Conservation (phyloP, 75 land plant species). For the Chamaecyparis obtusa region DNA sequence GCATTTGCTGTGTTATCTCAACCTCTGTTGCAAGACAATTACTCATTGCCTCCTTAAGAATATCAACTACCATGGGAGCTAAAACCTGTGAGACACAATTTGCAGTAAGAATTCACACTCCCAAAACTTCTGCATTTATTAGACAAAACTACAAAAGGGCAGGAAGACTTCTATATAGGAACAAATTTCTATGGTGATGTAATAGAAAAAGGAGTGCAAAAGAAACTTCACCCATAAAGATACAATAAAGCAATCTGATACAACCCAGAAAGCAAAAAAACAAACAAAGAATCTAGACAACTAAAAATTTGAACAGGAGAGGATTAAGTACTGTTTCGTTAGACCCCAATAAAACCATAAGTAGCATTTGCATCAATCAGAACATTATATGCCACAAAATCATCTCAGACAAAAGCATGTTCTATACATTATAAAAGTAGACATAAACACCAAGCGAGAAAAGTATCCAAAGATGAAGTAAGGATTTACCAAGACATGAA, state of each 20-base stretch:
- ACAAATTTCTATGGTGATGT: background rate
- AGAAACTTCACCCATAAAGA: background rate
- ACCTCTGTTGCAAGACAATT: slow-evolving; percentile 67
- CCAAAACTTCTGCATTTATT: background rate
- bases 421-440: too few relatives aligned
- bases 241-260: background rate
- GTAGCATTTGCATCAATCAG: too few relatives aligned
- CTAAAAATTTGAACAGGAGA: background rate
- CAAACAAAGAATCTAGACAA: background rate
- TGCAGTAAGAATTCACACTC: background rate
- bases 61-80: slow-evolving; percentile 83
- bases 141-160: background rate
- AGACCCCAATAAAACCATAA: background rate
- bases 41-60: slow-evolving; percentile 82
- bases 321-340: background rate
- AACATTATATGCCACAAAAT: too few relatives aligned
- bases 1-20: slow-evolving; percentile 67
- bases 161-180: background rate
- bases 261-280: background rate
- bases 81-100: slow-evolving; percentile 55
- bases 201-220: background rate
- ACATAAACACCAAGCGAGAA: too few relatives aligned
- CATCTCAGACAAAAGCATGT: too few relatives aligned
- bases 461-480: too few relatives aligned
- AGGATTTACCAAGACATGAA: too few relatives aligned